Percentiles rank a stretch among this genome's conserved stretches.
These are phyloP conservation scores for Alternaria dauci DNA, from an alignment of 2,329 filamentous ascomycete genomes.

Conservation along the genomic window DNA sequence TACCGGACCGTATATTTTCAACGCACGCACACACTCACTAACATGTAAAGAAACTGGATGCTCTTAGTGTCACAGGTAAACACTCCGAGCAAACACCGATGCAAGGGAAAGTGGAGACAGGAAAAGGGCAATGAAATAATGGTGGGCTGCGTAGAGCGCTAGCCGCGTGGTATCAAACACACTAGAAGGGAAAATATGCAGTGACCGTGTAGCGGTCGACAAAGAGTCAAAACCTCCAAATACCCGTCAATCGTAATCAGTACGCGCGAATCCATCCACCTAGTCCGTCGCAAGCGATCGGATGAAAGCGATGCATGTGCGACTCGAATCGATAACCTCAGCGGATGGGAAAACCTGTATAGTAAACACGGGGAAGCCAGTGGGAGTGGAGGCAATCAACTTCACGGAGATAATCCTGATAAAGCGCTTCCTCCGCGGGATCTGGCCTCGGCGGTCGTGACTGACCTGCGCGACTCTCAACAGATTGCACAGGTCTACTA, in stretches of 20 bases:
- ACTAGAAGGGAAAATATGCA: slow-evolving; percentile 4
- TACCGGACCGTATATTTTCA: not conserved
- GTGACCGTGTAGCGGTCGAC: not conserved
- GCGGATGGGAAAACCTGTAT: not conserved
- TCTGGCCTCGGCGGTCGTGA: not conserved
- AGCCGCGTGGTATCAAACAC: slow-evolving; percentile 22
- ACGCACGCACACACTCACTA: not conserved
- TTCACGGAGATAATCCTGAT: not conserved
- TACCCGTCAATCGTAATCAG: not conserved
- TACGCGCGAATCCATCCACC: not conserved
- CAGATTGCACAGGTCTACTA: not conserved
- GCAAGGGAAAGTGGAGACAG: slow-evolving; percentile 6
- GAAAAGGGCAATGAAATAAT: slow-evolving; percentile 6
- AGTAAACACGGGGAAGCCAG: not conserved
- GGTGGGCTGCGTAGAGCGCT: slow-evolving; percentile 14
- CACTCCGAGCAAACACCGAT: not conserved
- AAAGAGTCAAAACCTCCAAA: not conserved
- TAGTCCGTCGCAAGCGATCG: not conserved
- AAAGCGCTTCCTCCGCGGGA: too few species aligned
- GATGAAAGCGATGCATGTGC: not conserved
- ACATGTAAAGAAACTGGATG: not conserved
- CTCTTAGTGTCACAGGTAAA: not conserved
- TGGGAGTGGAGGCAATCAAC: not conserved
- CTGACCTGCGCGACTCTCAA: not conserved
- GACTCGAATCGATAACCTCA: not conserved